Conservation (phyloP, 106 monocot genomes). For the Acorus calamus region DNA sequence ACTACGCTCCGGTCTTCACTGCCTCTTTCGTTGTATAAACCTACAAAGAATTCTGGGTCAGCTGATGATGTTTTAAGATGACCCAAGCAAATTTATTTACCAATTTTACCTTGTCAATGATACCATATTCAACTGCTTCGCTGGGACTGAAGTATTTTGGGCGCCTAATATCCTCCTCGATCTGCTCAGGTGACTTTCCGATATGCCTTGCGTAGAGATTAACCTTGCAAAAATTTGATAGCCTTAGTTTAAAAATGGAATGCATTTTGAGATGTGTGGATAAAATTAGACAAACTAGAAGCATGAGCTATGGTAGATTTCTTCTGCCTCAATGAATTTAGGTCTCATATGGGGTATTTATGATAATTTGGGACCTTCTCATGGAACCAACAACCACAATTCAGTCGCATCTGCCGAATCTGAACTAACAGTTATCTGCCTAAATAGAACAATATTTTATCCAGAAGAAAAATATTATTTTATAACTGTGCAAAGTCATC, state of each 20-base stretch:
- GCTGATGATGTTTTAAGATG: neutral
- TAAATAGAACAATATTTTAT: too few species aligned
- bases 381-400: too few species aligned
- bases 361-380: too few species aligned
- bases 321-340: too few species aligned
- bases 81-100: neutral
- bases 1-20: constrained; percentile 49
- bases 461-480: too few species aligned
- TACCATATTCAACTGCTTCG: constrained; percentile 95
- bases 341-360: too few species aligned
- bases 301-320: too few species aligned
- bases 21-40: constrained; percentile 62
- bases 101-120: constrained; percentile 76
- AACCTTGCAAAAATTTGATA: constrained; percentile 33
- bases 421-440: too few species aligned
- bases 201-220: constrained; percentile 60
- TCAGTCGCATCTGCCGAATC: too few species aligned
- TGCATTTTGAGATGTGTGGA: too few species aligned
- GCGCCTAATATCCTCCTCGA: constrained; percentile 80
- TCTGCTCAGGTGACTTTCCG: constrained; percentile 70
- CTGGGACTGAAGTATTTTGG: constrained; percentile 95
- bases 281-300: too few species aligned
- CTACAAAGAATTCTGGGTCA: constrained; percentile 16
- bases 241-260: neutral
- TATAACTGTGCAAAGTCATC: too few species aligned